Evolutionary conservation across 2,329 filamentous ascomycete species (phyloP), one percentile per base, ranked within the genome.

Genomic region (Huntiella omanensis): DNA sequence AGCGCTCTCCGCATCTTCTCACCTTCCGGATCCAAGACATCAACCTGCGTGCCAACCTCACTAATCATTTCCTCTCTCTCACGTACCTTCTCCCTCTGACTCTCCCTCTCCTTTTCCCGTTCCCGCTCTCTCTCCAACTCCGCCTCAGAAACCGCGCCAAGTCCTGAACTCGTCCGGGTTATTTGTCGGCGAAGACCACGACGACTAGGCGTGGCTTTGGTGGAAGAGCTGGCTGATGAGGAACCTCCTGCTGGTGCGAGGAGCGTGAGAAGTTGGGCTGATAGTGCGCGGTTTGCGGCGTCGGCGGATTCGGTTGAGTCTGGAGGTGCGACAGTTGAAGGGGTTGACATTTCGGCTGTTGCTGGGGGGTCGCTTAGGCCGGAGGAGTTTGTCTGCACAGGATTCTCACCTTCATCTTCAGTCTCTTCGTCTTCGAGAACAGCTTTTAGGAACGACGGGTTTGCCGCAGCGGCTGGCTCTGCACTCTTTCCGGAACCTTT

Each of bases 21-120:
- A 2, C 68, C 69, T 13, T 69, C 64, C 0, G 68, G 65, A 48
- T 73, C 68, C 4, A 65, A 61, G 48, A 75, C 75, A 49, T 64
- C 64, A 3, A 76, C 58, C 56, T 76, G 71, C 5, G 71, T 74
- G 2, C 65, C 59, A 0, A 64, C 62, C 5, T 65, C 68, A 5
- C 56, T 54, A 22, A 46, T 45, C 37, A 57, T 57, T 10, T 56
- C 54, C n/a, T 54, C 54, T 5, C 49, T 51, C 10, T 53, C 53
- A 28, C 51, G 17, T 28, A 12, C 40, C 6, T 28, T 13, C 11
- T 33, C 43, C n/a, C 12, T 12, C 8, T 40, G 38, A 40, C 32
- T 13, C 12, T 15, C 12, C 13, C 28, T 32, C 5, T 10, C 7
- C n/a, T 33, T 41, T 12, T 28, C 10, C 39, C 17, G 12, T 28